Base-by-base conservation (phyloP, 2,329 filamentous ascomycete genomes). In the Colletotrichum sp. region DNA sequence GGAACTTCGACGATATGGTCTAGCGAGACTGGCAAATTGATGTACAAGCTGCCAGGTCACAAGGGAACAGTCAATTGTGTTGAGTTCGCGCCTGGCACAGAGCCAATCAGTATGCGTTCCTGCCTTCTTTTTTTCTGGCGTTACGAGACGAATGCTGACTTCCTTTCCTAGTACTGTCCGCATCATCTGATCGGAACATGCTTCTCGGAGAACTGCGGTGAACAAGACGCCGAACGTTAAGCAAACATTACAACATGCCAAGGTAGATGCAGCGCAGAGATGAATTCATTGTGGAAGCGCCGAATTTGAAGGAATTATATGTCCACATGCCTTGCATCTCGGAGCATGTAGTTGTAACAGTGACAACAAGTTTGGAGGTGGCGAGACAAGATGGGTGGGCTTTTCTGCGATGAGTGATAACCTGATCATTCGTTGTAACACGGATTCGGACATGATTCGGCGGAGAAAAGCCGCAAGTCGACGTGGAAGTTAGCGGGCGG, bases 11-110 rank as follows among this genome's bases (percentile, higher is more conserved):
- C 98, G 16, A 92, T 99, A 12, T 99, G 97, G 97, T 96, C 97
- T 67, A 92, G 89, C 72, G 93, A 95, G 82, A 94, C 91, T n/a
- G 96, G 95, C 74, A 99, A 98, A 87, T 88, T 99, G 80, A 85
- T 98, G 78, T 98, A 98, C 86, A 99, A 99, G 86, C 89, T 99
- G 68, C 97, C 97, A 1, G 97, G 97, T 1, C 97, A 99, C 84
- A 97, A 96, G 85, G 97, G 96, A 39, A 95, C 95, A 0, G 97
- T 99, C 67, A 99, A 99, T 83, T 96, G 96, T 83, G 96, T 96
- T 71, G 94, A 98, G 79, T 98, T 99, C 82, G 94, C 95, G 65
- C 96, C 96, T 6, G 91, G 91, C 52, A 92, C 94, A 76, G 96
- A 98, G 80, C 95, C 96, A 24, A 94, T 98, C 77, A 91, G 96